Percentiles rank a stretch among this genome's conserved stretches.
Evolutionary conservation across 371 early-diverging fungal species (phyloP).

Genomic region (Haplosporangium sp.): DNA sequence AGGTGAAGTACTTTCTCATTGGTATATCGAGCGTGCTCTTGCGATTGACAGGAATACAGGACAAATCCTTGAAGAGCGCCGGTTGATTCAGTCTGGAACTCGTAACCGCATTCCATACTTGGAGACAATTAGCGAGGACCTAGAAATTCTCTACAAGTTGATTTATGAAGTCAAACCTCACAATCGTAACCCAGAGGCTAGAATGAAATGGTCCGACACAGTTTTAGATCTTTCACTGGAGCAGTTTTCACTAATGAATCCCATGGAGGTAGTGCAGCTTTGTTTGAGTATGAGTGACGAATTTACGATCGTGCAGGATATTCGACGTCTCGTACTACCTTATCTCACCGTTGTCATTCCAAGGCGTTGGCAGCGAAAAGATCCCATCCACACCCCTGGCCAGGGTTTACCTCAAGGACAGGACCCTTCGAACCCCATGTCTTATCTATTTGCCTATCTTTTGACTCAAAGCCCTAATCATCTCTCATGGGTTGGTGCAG

Average conservation of each 20-base stretch:
- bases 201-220: slow-evolving; percentile 26
- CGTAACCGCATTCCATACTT: slow-evolving; percentile 64
- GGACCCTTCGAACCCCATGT: slow-evolving; percentile 47
- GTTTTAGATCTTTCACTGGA: slow-evolving; percentile 55
- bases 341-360: slow-evolving; percentile 62
- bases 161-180: slow-evolving; percentile 61
- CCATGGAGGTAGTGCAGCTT: slow-evolving; percentile 65
- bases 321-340: slow-evolving; percentile 67
- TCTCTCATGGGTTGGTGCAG: slow-evolving; percentile 66
- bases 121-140: slow-evolving; percentile 60
- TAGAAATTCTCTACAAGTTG: slow-evolving; percentile 72
- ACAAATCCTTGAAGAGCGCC: slow-evolving; percentile 65
- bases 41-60: slow-evolving; percentile 69
- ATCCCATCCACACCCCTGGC: slow-evolving; percentile 30
- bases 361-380: slow-evolving; percentile 44
- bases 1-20: slow-evolving; percentile 60
- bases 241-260: slow-evolving; percentile 58
- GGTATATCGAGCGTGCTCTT: slow-evolving; percentile 70
- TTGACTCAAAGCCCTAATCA: slow-evolving; percentile 55
- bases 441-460: slow-evolving; percentile 47
- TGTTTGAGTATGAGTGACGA: slow-evolving; percentile 61
- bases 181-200: slow-evolving; percentile 33
- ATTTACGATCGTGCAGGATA: slow-evolving; percentile 61
- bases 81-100: slow-evolving; percentile 66
- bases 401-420: slow-evolving; percentile 40